Conservation (phyloP, 257 asterid genomes). For the Nicotiana paniculata region DNA sequence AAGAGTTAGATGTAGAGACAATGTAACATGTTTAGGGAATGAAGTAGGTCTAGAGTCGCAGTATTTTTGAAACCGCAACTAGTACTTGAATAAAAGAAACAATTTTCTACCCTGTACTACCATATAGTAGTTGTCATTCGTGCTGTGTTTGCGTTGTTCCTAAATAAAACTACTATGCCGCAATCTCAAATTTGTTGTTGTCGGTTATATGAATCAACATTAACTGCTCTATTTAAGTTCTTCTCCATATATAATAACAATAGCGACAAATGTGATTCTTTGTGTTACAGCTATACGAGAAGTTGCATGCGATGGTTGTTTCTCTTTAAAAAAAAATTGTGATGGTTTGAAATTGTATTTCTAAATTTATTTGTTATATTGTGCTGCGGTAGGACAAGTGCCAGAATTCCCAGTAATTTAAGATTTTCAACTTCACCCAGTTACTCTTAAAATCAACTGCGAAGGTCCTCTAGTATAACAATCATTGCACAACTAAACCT, state of each 20-base stretch:
- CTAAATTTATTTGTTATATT: background rate
- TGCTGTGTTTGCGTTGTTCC: background rate
- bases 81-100: background rate
- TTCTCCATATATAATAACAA: no score
- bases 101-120: background rate
- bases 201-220: background rate
- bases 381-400: background rate
- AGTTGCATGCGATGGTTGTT: background rate
- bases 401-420: no score
- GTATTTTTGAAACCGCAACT: background rate
- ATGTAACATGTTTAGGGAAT: background rate
- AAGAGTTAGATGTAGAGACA: background rate
- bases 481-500: background rate
- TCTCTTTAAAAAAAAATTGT: background rate
- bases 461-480: background rate
- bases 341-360: background rate
- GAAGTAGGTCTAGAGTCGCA: background rate
- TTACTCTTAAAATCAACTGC: no score
- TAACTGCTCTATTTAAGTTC: background rate
- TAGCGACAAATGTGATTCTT: no score
- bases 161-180: background rate
- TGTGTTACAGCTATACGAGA: no score
- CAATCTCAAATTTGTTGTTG: background rate
- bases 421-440: background rate
- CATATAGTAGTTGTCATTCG: background rate